These are phyloP conservation scores for Alternaria solani DNA, from an alignment of 2,329 filamentous ascomycete genomes.

Conservation along the genomic window DNA sequence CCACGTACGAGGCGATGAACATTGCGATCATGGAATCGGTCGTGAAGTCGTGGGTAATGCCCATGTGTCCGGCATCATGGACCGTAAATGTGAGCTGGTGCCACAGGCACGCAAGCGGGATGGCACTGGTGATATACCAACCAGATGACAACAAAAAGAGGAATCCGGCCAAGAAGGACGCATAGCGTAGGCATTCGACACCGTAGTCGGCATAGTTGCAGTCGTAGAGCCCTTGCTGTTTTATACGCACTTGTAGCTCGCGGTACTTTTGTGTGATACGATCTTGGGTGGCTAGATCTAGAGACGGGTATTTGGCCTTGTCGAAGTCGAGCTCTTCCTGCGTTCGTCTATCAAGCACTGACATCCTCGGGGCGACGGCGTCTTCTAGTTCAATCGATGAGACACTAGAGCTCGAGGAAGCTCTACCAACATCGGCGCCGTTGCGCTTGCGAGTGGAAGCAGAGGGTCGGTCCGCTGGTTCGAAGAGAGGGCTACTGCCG, in stretches of 20 bases:
- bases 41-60: constrained; percentile 90
- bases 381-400: constrained; percentile 61
- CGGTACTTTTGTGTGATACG: constrained; percentile 83
- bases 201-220: constrained; percentile 86
- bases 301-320: constrained; percentile 78
- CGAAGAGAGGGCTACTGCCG: constrained; percentile 66
- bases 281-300: constrained; percentile 77
- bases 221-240: constrained; percentile 77
- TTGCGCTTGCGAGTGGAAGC: constrained; percentile 51
- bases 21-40: constrained; percentile 87
- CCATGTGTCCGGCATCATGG: constrained; percentile 97
- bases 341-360: constrained; percentile 77
- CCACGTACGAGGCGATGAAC: constrained; percentile 86
- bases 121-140: constrained; percentile 67
- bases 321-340: constrained; percentile 79
- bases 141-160: constrained; percentile 57
- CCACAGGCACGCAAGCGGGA: constrained; percentile 85
- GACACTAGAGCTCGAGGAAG: constrained; percentile 67
- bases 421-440: constrained; percentile 43
- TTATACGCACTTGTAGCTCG: constrained; percentile 74
- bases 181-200: constrained; percentile 77
- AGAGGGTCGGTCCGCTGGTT: constrained; percentile 56
- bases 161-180: constrained; percentile 68
- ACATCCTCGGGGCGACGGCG: constrained; percentile 54
- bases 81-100: constrained; percentile 94